These are phyloP conservation scores for Leishmania major DNA, from an alignment of 208 protist species.

Conservation along the genomic window DNA sequence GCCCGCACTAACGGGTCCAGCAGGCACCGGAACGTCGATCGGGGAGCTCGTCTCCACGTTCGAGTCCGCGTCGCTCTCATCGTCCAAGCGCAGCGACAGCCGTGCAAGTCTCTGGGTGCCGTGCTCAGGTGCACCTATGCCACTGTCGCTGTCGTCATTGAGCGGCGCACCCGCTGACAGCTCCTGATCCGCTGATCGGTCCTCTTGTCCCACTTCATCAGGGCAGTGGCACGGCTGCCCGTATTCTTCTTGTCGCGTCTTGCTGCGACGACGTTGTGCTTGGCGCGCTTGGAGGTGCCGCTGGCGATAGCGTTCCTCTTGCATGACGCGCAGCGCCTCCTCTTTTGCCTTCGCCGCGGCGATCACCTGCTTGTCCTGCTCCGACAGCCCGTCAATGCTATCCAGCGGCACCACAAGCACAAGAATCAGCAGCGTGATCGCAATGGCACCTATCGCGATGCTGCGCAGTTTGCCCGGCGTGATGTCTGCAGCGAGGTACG, in stretches of 20 bases:
- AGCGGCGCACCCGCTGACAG: background rate
- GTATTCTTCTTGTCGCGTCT: background rate
- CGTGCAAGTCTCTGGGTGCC: background rate
- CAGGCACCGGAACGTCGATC: background rate
- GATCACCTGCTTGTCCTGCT: slow-evolving; percentile 45
- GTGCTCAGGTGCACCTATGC: background rate
- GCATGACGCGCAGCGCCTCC: slow-evolving; percentile 12
- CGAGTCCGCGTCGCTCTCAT: background rate
- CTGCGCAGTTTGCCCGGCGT: slow-evolving; percentile 34
- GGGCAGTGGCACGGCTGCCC: no score
- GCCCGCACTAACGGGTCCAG: background rate
- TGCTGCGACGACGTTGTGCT: background rate
- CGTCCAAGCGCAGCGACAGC: background rate
- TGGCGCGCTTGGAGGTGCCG: slow-evolving; percentile 1
- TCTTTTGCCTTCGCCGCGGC: slow-evolving; percentile 24
- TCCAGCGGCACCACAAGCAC: slow-evolving; percentile 41
- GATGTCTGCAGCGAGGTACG: slow-evolving; percentile 31
- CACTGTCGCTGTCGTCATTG: no score
- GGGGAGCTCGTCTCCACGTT: background rate
- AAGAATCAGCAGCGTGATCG: slow-evolving; percentile 24
- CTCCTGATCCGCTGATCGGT: no score
- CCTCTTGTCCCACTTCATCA: background rate
- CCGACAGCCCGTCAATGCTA: slow-evolving; percentile 34
- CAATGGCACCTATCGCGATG: slow-evolving; percentile 47
- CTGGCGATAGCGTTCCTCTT: slow-evolving; percentile 9